Base-by-base conservation (phyloP, 495 filamentous ascomycete genomes). In the Aspergillus mulundensis region DNA sequence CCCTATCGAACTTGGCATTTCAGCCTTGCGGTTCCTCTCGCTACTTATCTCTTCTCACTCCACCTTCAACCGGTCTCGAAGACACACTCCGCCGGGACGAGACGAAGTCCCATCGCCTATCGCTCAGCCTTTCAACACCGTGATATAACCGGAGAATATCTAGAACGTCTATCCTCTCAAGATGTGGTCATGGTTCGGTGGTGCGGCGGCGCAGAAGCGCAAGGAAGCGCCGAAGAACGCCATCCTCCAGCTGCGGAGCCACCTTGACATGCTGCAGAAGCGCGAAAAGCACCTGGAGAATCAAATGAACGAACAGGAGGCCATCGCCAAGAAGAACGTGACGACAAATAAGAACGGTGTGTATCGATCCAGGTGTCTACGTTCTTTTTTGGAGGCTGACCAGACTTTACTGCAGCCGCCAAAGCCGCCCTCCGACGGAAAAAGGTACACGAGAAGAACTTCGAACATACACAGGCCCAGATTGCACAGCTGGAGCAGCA, bases 251-350 rank as follows among this genome's bases (percentile, higher is more conserved):
- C 77, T 99, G 62, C 87, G 94, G 54, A 78, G 85, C 62, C 92
- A 96, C 80, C 80, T 97, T 23, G 91, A 96, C 59, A 96, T 97
- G 93, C 81, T 99, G 60, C 90, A 95, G 74, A 99, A 99, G 82
- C 81, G 95, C 42, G 91, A 99, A 76, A 87, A 81, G 67, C 90
- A 97, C 67, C 76, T 97, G 42, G 88, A 92, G 70, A 85, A 81
- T 58, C 91, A 94, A 77, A 95, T 97, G 75, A 85, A 86, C 15
- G 91, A 97, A 71, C 94, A 99, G 69, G 94, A 97, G 68, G 79
- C 82, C 36, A 80, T 92, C 57, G 95, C 94, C n/a, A 81, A 88
- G 73, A 96, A 96, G 79, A 84, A 92, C 60, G 85, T 96, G 21
- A 86, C 79, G 63, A 81, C 87, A 39, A 97, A 99, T 79, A 96